Conservation (phyloP, 768 basidiomycete genomes). For the Lepiota subincarnata region DNA sequence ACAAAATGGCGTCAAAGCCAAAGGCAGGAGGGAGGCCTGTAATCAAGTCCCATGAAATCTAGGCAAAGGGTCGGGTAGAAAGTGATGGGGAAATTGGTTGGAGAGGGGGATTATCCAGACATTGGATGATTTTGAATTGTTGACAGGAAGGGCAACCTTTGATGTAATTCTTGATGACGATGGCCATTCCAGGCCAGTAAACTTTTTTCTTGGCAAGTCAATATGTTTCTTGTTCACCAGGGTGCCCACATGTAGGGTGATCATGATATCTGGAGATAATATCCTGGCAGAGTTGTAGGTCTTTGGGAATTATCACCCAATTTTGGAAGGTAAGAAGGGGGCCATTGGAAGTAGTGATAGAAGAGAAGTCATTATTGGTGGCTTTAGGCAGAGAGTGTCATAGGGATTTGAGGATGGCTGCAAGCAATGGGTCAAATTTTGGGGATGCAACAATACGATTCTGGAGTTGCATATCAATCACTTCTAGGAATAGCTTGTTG, state of each 20-base stretch:
- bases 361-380: too few species aligned
- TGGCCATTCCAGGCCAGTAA: slow-evolving; percentile 21
- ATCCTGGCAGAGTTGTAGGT: neutral
- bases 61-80: slow-evolving; percentile 5
- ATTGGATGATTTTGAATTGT: slow-evolving; percentile 14
- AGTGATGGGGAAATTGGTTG: slow-evolving; percentile 10
- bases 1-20: neutral
- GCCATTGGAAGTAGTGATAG: too few species aligned
- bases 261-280: slow-evolving; percentile 10
- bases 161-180: slow-evolving; percentile 18
- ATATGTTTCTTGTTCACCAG: slow-evolving; percentile 9
- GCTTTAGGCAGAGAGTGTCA: too few species aligned
- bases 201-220: slow-evolving; percentile 6
- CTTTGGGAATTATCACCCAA: too few species aligned
- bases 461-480: too few species aligned
- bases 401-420: too few species aligned
- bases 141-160: slow-evolving; percentile 19
- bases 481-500: too few species aligned
- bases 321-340: too few species aligned
- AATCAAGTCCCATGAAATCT: slow-evolving; percentile 14
- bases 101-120: slow-evolving; percentile 11
- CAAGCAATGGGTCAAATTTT: too few species aligned
- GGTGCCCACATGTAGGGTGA: slow-evolving; percentile 12
- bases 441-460: too few species aligned
- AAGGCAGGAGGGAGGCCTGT: neutral